Percentiles rank a stretch among this genome's conserved stretches.
These are phyloP conservation scores for Saturnispora mendoncae DNA, from an alignment of 805 yeast species.

Conservation along the genomic window DNA sequence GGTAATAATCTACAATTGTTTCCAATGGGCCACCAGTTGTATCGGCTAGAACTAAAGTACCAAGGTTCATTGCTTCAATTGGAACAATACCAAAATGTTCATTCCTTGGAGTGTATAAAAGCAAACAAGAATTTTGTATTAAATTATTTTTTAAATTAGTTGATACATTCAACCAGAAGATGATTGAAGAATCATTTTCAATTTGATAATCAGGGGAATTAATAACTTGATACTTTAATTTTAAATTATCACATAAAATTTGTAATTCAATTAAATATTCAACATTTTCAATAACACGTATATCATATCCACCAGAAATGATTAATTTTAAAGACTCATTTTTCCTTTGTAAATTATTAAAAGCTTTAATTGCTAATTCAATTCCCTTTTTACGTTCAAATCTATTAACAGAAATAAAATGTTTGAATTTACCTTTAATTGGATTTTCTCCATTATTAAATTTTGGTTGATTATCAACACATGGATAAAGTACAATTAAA, in stretches of 20 bases:
- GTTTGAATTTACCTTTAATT: constrained; percentile 31
- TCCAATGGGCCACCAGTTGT: constrained; percentile 92
- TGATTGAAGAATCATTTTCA: constrained; percentile 13
- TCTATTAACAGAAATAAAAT: constrained; percentile 72
- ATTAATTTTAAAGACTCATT: constrained; percentile 41
- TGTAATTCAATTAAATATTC: constrained; percentile 58
- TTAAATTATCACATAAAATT: constrained; percentile 31
- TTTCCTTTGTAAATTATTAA: constrained; percentile 33
- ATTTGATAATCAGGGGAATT: background rate
- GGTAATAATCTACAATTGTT: constrained; percentile 40
- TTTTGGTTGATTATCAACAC: constrained; percentile 52
- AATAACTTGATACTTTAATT: constrained; percentile 3
- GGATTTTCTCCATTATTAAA: constrained; percentile 30
- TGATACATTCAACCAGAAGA: constrained; percentile 73
- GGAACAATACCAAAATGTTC: constrained; percentile 99
- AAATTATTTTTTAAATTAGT: constrained; percentile 55
- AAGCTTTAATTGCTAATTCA: constrained; percentile 66
- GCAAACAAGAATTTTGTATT: constrained; percentile 44
- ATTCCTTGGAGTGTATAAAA: constrained; percentile 80
- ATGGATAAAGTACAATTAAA: constrained; percentile 64
- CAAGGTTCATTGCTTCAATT: constrained; percentile 81
- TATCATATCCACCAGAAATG: constrained; percentile 88
- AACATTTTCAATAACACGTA: constrained; percentile 65
- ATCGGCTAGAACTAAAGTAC: constrained; percentile 78
- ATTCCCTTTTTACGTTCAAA: constrained; percentile 83